A percentile compares a stretch with the other conserved stretches of the same genome.
phyloP scores from a whole-genome alignment of 352 stramenopile genomes.

The Phytophthora syringae region DNA sequence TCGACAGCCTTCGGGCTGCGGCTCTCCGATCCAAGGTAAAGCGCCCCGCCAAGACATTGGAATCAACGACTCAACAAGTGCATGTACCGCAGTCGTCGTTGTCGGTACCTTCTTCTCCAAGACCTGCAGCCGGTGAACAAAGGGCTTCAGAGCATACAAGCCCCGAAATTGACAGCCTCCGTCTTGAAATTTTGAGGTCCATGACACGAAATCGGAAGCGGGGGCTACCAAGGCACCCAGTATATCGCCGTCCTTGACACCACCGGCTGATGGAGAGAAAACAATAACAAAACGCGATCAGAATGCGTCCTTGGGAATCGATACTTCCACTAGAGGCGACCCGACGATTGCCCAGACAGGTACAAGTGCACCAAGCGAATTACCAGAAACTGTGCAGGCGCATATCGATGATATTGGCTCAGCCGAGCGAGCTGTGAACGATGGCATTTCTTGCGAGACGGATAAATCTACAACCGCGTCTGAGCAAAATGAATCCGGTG shows the following conservation, averaged over 20 bases:
- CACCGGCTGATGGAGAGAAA: background rate
- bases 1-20: conserved; percentile 73
- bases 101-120: conserved; percentile 11
- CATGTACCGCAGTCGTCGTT: background rate
- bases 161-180: conserved; percentile 48
- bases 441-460: conserved; percentile 2
- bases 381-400: background rate
- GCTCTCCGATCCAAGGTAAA: conserved; percentile 76
- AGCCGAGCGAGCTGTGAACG: background rate
- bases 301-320: background rate
- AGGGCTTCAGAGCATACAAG: conserved; percentile 18
- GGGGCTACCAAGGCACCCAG: conserved; percentile 10
- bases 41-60: conserved; percentile 19
- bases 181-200: conserved; percentile 53
- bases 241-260: background rate
- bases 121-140: background rate
- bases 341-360: background rate
- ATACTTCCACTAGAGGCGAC: background rate
- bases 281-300: background rate
- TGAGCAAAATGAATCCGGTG: conserved; percentile 8
- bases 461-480: conserved; percentile 11
- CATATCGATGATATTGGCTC: background rate
- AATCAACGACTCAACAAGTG: background rate
- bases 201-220: conserved; percentile 49
- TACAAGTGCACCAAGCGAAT: background rate